phyloP scores from a whole-genome alignment of 306 rosid species.

The Trifolium pratense region DNA sequence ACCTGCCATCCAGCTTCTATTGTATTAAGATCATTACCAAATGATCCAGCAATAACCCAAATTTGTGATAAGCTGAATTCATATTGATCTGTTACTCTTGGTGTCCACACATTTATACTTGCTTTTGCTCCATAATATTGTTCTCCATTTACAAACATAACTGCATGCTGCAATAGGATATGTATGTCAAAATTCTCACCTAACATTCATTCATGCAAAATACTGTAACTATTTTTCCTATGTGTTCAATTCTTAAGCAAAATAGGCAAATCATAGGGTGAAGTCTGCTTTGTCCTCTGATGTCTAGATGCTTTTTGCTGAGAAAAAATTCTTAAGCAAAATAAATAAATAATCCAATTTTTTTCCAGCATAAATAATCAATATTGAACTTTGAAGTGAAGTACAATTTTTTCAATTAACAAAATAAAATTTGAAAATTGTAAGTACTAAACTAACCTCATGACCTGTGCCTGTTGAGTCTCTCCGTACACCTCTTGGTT shows the following conservation, averaged over 20 bases:
- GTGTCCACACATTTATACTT: constrained; percentile 89
- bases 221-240: too few relatives aligned
- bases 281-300: too few relatives aligned
- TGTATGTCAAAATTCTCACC: background rate
- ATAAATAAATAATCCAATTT: too few relatives aligned
- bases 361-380: background rate
- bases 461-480: constrained; percentile 88
- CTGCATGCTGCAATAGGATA: constrained; percentile 78
- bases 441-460: constrained; percentile 61
- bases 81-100: constrained; percentile 69
- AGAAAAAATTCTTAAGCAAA: too few relatives aligned
- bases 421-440: background rate
- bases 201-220: too few relatives aligned
- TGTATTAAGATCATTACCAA: constrained; percentile 88
- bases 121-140: constrained; percentile 98
- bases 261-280: too few relatives aligned
- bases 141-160: constrained; percentile 89
- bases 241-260: too few relatives aligned
- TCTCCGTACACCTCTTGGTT: constrained; percentile 74
- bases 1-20: constrained; percentile 99
- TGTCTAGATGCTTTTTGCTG: too few relatives aligned
- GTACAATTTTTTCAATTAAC: too few relatives aligned
- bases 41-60: constrained; percentile 96
- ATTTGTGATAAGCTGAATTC: constrained; percentile 97
- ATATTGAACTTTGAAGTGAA: constrained; percentile 19